phyloP scores from a whole-genome alignment of 306 rosid genomes.

The Vigna trinervia region DNA sequence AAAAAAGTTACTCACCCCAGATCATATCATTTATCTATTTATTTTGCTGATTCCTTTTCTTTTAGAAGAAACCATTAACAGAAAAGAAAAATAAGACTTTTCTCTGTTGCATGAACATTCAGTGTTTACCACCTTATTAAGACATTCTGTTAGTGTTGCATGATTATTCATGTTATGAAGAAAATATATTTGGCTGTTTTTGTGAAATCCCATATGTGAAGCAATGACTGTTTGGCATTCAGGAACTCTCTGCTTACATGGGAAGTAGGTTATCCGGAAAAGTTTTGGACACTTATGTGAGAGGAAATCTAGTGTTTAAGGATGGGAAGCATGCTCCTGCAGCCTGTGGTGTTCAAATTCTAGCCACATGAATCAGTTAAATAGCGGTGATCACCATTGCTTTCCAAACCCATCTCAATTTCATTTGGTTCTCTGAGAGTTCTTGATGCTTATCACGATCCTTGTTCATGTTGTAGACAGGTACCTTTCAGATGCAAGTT shows the following conservation, averaged over 20 bases:
- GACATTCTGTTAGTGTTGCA: neutral
- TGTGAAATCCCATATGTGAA: neutral
- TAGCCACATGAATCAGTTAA: slow-evolving; percentile 56
- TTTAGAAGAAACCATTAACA: neutral
- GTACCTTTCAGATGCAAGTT: slow-evolving; percentile 18
- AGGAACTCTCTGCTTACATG: slow-evolving; percentile 90
- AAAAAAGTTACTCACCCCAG: neutral
- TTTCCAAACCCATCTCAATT: slow-evolving; percentile 5
- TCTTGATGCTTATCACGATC: neutral
- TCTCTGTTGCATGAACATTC: neutral
- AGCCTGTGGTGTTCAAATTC: slow-evolving; percentile 78
- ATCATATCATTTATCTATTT: neutral
- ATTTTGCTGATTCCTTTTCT: slow-evolving; percentile 1
- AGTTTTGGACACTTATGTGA: slow-evolving; percentile 82
- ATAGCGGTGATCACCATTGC: slow-evolving; percentile 28
- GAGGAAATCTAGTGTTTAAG: slow-evolving; percentile 88
- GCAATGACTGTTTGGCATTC: neutral
- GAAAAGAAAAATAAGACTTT: neutral
- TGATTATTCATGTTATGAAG: neutral
- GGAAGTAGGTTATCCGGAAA: slow-evolving; percentile 76
- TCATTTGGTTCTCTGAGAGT: neutral
- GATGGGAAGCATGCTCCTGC: slow-evolving; percentile 77
- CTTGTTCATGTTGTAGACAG: neutral
- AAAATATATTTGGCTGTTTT: slow-evolving; percentile 13
- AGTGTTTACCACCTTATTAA: neutral